A percentile compares a stretch with the other conserved stretches of the same genome.
phyloP scores from a whole-genome alignment of 768 basidiomycete genomes.

The Omphalotus guepiniiformis region DNA sequence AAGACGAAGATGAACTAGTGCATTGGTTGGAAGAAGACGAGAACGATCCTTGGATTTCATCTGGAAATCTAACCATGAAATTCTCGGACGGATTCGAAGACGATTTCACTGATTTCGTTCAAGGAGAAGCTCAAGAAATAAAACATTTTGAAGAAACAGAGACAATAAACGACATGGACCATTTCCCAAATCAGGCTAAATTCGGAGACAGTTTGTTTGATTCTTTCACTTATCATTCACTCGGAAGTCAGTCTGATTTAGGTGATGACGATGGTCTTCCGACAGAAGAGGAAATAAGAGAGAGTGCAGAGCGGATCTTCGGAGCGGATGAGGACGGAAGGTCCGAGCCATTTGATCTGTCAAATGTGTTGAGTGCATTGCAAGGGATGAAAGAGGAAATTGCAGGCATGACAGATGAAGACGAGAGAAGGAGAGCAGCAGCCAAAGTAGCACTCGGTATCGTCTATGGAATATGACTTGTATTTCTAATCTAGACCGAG shows the following conservation, averaged over 20 bases:
- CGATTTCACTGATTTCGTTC: slow-evolving; percentile 75
- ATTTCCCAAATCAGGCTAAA: no score
- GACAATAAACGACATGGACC: no score
- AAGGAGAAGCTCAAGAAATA: no score
- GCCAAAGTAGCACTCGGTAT: slow-evolving; percentile 70
- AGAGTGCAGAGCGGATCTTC: slow-evolving; percentile 48
- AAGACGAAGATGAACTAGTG: slow-evolving; percentile 60
- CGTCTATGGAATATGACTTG: slow-evolving; percentile 73
- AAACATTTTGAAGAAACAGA: no score
- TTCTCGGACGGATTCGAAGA: slow-evolving; percentile 56
- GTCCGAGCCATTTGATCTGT: slow-evolving; percentile 69
- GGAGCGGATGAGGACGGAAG: no score
- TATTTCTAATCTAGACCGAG: no score
- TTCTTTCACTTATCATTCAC: slow-evolving; percentile 40
- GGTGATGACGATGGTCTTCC: slow-evolving; percentile 45
- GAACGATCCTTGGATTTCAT: slow-evolving; percentile 16
- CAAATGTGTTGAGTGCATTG: slow-evolving; percentile 53
- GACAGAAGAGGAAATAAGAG: slow-evolving; percentile 43
- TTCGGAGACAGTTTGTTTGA: slow-evolving; percentile 17
- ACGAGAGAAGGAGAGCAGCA: slow-evolving; percentile 62
- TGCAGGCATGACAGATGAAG: slow-evolving; percentile 56
- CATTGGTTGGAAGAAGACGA: slow-evolving; percentile 58
- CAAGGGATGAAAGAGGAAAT: slow-evolving; percentile 76
- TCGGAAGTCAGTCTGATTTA: slow-evolving; percentile 60
- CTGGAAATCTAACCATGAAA: background rate